phyloP scores from a whole-genome alignment of 1,284 basidiomycete genomes.

The Porogramme epimiltina region DNA sequence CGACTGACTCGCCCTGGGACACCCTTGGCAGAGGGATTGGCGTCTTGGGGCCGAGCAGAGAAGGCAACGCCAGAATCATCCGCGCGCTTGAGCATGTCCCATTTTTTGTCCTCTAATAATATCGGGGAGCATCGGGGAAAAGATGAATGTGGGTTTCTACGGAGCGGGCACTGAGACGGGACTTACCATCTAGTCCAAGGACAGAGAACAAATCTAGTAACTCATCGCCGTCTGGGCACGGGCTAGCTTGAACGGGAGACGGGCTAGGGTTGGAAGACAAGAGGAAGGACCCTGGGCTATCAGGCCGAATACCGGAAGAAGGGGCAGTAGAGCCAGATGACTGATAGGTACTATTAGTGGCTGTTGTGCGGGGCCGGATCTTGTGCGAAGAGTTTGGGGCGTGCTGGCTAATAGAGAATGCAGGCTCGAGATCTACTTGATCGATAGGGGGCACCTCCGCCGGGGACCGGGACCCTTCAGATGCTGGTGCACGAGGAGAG shows the following conservation, averaged over 20 bases:
- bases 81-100: slow-evolving; percentile 1
- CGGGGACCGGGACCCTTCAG: slow-evolving; percentile 12
- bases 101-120: slow-evolving; percentile 20
- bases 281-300: neutral
- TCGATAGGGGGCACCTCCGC: slow-evolving; percentile 1
- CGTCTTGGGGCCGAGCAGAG: neutral
- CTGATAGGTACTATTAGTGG: too few species aligned
- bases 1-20: slow-evolving; percentile 27
- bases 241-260: neutral
- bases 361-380: neutral
- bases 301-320: slow-evolving; percentile 4
- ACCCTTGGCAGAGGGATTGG: slow-evolving; percentile 8
- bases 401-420: slow-evolving; percentile 15
- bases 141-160: neutral
- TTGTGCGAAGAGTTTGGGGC: neutral
- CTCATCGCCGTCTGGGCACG: slow-evolving; percentile 27
- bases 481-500: slow-evolving; percentile 15
- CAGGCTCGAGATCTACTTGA: slow-evolving; percentile 12
- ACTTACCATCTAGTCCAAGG: slow-evolving; percentile 34
- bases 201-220: slow-evolving; percentile 33
- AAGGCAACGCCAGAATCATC: slow-evolving; percentile 21
- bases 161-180: neutral
- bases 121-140: neutral
- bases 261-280: slow-evolving; percentile 6
- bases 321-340: neutral